Evolutionary conservation across 2,329 filamentous ascomycete species (phyloP), one percentile per base, ranked within the genome.

Genomic region (Aspergillus proliferans): DNA sequence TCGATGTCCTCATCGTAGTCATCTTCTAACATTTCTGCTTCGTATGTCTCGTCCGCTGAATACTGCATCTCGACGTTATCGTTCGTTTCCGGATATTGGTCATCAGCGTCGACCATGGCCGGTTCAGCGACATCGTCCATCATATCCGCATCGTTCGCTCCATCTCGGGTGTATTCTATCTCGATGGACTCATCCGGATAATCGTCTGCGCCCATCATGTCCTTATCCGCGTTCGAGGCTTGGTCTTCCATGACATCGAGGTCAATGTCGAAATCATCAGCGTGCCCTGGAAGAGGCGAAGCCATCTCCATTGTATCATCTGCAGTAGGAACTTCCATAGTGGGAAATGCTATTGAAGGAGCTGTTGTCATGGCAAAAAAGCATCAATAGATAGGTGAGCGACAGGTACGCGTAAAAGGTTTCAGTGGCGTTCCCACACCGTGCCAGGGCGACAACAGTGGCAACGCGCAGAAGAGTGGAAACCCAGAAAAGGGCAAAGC

Each of bases 181-280:
- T 61, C 56, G 19, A 62, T 57, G n/a, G 56, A 57, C 50, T 55
- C 62, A 52, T 57, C 67, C 51, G 58, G 58, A 50, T 53, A 69
- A 19, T 74, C 62, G 56, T 74, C 65, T 42, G 65, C 62, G 38
- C 71, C 69, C 50, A 69, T 70, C 61, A 71, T 67, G 41, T 67
- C 65, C 48, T 71, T 69, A 55, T 85, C 82, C 56, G 81, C 76
- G 44, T 81, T 71, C 47, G 82, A 80, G 50, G 75, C 72, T 55
- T 82, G 77, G 56, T 82, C 78, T 51, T 84, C 64, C 58, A 71
- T 68, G 51, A 76, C 62, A 55, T 82, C 80, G 52, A 84, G 72
- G 55, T 85, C 81, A 52, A 85, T 81, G 71, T 58, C 78, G 71
- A 59, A 84, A 71, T 73, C 74, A 57, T 80, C 77, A 45, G 71